phyloP scores from a whole-genome alignment of 768 basidiomycete genomes.

The Leccinellum luteum region DNA sequence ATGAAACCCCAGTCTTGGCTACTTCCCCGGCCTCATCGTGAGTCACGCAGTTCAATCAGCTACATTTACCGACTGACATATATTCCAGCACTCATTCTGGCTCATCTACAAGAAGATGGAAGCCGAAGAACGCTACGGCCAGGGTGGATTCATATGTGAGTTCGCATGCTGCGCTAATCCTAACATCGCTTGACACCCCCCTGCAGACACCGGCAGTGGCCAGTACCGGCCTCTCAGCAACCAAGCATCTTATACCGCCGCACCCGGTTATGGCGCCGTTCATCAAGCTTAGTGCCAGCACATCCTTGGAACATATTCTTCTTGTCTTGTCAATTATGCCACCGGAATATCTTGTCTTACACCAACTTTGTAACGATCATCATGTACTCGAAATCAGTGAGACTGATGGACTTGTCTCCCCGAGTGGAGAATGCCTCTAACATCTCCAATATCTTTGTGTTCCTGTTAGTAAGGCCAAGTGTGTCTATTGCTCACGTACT shows the following conservation, averaged over 20 bases:
- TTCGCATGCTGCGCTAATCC: slow-evolving; percentile 9
- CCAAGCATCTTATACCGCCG: slow-evolving; percentile 14
- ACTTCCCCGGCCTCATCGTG: slow-evolving; percentile 63
- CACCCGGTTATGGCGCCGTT: slow-evolving; percentile 38
- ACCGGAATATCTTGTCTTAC: not conserved
- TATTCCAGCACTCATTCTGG: slow-evolving; percentile 74
- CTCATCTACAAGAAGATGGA: slow-evolving; percentile 89
- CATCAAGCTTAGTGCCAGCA: slow-evolving; percentile 9
- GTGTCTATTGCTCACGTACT: slow-evolving; percentile 37
- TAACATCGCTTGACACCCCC: not conserved
- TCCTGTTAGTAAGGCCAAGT: not conserved
- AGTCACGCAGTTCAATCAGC: slow-evolving; percentile 12
- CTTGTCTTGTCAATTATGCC: not conserved
- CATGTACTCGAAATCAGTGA: slow-evolving; percentile 73
- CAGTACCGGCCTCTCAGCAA: slow-evolving; percentile 32
- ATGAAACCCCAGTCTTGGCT: slow-evolving; percentile 55
- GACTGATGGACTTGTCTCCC: slow-evolving; percentile 62
- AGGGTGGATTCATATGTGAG: slow-evolving; percentile 75
- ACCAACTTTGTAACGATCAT: slow-evolving; percentile 55
- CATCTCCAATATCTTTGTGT: slow-evolving; percentile 73
- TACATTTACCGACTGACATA: not conserved
- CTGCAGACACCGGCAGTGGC: slow-evolving; percentile 38
- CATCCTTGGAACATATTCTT: not conserved
- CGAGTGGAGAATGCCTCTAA: slow-evolving; percentile 70
- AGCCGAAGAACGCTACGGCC: slow-evolving; percentile 79